A percentile compares a stretch with the other conserved stretches of the same genome.
Conservation (phyloP, 305 asterid genomes). For the Nicotiana rustica region DNA sequence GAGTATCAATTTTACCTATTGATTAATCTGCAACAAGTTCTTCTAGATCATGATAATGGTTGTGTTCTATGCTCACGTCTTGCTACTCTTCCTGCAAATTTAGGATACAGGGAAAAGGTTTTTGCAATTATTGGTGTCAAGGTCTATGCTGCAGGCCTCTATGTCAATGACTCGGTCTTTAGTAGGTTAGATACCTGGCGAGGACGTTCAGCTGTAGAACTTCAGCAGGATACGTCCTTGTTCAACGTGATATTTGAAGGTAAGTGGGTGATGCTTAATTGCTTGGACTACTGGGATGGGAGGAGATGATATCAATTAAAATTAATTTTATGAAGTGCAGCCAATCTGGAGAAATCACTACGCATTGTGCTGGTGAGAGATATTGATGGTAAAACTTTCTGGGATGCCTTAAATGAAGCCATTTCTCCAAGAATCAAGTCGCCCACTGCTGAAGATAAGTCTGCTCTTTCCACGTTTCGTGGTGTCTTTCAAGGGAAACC, state of each 20-base stretch:
- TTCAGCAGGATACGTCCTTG: slow-evolving; percentile 65
- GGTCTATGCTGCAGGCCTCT: slow-evolving; percentile 89
- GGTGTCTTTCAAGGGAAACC: slow-evolving; percentile 71
- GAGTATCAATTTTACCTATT: neutral
- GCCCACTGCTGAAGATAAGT: slow-evolving; percentile 59
- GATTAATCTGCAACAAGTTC: neutral
- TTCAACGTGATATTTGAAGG: slow-evolving; percentile 71
- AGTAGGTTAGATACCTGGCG: slow-evolving; percentile 67
- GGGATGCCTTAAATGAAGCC: slow-evolving; percentile 94
- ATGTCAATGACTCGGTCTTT: slow-evolving; percentile 60
- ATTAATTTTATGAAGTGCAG: slow-evolving; percentile 58
- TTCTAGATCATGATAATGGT: neutral
- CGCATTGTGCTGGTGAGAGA: slow-evolving; percentile 83
- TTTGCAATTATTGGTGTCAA: slow-evolving; percentile 88
- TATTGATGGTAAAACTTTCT: slow-evolving; percentile 88
- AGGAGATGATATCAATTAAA: neutral
- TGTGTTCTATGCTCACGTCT: slow-evolving; percentile 9
- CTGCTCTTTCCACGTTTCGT: slow-evolving; percentile 76
- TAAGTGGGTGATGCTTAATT: slow-evolving; percentile 32
- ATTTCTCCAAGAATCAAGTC: slow-evolving; percentile 76
- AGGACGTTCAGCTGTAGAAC: slow-evolving; percentile 60
- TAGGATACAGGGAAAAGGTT: slow-evolving; percentile 90
- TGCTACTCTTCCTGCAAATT: slow-evolving; percentile 27
- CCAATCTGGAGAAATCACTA: slow-evolving; percentile 78
- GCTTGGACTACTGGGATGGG: neutral